Evolutionary conservation across 164 flowering plant genomes (phyloP), one percentile per base, ranked within the genome.

Genomic region (Amborella trichopoda): DNA sequence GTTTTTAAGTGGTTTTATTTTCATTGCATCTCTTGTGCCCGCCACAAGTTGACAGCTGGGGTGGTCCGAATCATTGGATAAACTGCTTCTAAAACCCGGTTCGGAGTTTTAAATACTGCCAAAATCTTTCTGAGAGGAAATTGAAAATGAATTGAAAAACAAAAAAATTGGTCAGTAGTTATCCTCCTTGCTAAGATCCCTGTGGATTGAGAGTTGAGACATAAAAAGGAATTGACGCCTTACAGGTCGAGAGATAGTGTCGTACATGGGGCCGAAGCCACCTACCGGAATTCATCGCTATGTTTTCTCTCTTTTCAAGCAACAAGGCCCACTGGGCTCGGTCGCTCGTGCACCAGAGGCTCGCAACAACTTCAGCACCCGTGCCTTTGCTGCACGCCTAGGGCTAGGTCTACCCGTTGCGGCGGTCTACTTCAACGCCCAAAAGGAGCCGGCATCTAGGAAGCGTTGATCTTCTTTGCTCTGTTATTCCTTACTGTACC

Each of bases 191-290:
- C 36, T 32, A 9, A 14, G 36, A 32, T 9, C 10, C 36, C 14
- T 32, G 14, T 32, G 10, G 36, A 9, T 32, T 32, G 36, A 9
- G 36, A 32, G 10, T 32, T 25, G 18, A 3, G 13, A 25, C 34
- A 23, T 28, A 19, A 23, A 28, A n/a, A 6, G 10, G 21, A 33
- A 32, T 27, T 3, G 1, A 6, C 23, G 40, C 5, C 8, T 23
- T 44, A 48, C 58, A 68, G 71, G 73, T 5, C 60, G 37, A 38
- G 77, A 68, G 57, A 13, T 72, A 52, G 62, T 66, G 60, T 26
- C 51, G 21, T 72, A 72, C 61, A 56, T 63, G 67, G 65, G 69
- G n/a, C 77, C 73, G 0, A 43, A n/a, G 47, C 77, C 77, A 5
- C 71, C 65, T 3, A 55, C 52, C n/a, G 77, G 77, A 2, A 66